These are phyloP conservation scores for Trichoderma aggressivum DNA, from an alignment of 2,329 filamentous ascomycete species.

Conservation along the genomic window DNA sequence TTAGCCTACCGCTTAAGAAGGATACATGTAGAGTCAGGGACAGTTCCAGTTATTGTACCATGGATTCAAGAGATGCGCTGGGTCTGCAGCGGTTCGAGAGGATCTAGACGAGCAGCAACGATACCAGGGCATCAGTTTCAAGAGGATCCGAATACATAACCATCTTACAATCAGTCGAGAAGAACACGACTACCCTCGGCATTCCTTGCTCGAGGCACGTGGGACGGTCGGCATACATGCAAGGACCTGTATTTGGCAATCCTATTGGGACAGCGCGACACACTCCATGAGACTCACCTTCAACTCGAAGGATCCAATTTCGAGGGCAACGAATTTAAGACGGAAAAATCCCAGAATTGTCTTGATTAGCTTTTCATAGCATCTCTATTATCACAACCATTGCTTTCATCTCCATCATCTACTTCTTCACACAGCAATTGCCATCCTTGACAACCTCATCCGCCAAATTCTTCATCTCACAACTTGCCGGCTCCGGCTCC, in stretches of 20 bases:
- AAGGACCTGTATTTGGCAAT: background rate
- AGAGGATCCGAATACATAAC: background rate
- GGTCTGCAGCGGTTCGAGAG: background rate
- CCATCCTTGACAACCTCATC: constrained; percentile 46
- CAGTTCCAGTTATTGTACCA: background rate
- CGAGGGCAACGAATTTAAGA: background rate
- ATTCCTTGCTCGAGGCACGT: too few species aligned
- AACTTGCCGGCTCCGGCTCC: constrained; percentile 30
- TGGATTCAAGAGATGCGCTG: background rate
- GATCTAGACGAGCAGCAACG: background rate
- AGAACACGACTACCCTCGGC: too few species aligned
- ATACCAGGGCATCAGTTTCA: background rate
- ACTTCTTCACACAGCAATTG: constrained; percentile 53
- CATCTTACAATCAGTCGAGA: background rate
- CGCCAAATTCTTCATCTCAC: constrained; percentile 43
- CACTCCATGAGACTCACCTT: background rate
- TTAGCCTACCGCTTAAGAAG: background rate
- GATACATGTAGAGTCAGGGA: background rate
- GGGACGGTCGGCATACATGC: accelerated
- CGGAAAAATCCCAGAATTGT: background rate
- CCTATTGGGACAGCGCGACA: background rate
- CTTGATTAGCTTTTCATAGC: background rate
- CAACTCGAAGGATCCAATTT: background rate
- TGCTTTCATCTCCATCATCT: background rate
- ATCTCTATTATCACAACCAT: background rate